A percentile compares a stretch with the other conserved stretches of the same genome.
Evolutionary conservation across 73 alveolate genomes (phyloP).

Genomic region (Symbiodinium pilosum): DNA sequence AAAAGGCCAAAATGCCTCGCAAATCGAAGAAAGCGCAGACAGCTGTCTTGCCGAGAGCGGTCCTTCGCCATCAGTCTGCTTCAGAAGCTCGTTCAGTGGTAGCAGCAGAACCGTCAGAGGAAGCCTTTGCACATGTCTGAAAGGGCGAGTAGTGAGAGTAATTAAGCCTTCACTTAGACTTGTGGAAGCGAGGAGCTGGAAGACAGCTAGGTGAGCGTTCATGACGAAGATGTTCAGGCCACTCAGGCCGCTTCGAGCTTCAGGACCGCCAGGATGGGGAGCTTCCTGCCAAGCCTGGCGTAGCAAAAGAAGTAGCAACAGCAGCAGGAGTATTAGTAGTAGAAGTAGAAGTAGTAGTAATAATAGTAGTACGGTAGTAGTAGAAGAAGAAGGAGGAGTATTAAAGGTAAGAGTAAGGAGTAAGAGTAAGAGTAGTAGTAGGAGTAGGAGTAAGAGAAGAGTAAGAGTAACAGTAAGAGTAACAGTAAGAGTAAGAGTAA

Average conservation of each 20-base stretch:
- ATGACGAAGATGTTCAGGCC: conserved; percentile 6
- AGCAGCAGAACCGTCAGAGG: conserved; percentile 77
- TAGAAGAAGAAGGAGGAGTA: too few relatives aligned
- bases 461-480: too few relatives aligned
- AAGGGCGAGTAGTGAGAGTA: background rate
- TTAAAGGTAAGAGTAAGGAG: too few relatives aligned
- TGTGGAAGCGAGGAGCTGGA: background rate
- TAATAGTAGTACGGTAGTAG: too few relatives aligned
- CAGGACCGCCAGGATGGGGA: background rate
- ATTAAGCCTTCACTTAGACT: too few relatives aligned
- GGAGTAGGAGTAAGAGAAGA: too few relatives aligned
- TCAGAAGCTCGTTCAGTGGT: conserved; percentile 41
- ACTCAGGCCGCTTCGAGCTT: background rate
- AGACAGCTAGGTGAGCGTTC: background rate
- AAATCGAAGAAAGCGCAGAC: background rate
- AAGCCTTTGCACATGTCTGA: conserved; percentile 26
- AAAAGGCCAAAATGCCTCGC: background rate
- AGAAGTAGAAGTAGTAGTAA: too few relatives aligned
- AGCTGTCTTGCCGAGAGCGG: background rate
- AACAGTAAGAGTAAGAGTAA: too few relatives aligned
- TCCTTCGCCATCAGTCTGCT: conserved; percentile 55
- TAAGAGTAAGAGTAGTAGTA: too few relatives aligned
- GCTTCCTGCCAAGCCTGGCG: background rate
- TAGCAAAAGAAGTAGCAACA: too few relatives aligned
- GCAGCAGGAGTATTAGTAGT: too few relatives aligned